phyloP scores from a whole-genome alignment of 1,284 basidiomycete species.

The Earliella scabrosa region DNA sequence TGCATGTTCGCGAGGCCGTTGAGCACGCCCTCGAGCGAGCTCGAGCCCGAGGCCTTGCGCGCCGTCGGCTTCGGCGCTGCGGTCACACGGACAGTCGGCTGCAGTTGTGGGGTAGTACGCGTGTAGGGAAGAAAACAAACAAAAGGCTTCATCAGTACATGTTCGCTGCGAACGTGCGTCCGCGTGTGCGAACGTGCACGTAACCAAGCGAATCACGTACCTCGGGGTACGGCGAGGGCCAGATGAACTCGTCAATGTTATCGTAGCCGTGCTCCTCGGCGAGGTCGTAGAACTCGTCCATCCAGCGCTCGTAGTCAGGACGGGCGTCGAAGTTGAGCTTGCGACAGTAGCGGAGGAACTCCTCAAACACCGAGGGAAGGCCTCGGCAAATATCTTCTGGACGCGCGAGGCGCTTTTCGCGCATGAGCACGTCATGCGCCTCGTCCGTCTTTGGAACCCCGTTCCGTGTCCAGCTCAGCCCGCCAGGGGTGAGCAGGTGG shows the following conservation, averaged over 20 bases:
- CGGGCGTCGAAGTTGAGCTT: constrained; percentile 65
- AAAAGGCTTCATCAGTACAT: background rate
- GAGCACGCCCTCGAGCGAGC: constrained; percentile 53
- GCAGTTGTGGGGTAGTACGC: background rate
- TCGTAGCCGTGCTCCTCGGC: constrained; percentile 61
- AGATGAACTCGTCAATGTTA: constrained; percentile 63
- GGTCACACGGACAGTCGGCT: constrained; percentile 29
- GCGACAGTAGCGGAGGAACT: constrained; percentile 72
- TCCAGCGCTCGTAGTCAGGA: constrained; percentile 70
- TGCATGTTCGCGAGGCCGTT: constrained; percentile 61
- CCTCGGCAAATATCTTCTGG: constrained; percentile 73
- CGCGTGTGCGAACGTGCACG: background rate
- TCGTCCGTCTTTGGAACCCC: constrained; percentile 71
- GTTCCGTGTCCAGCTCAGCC: constrained; percentile 75
- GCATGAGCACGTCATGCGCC: constrained; percentile 64
- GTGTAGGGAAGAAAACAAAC: background rate
- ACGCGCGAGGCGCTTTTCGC: constrained; percentile 57
- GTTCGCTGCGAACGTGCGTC: background rate
- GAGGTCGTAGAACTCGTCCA: constrained; percentile 59
- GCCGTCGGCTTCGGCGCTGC: constrained; percentile 16
- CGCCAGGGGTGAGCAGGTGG: constrained; percentile 75
- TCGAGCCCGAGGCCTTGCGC: constrained; percentile 15
- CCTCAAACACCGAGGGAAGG: constrained; percentile 72
- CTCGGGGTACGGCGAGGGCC: constrained; percentile 59
- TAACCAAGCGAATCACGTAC: constrained; percentile 20